Evolutionary conservation across 2,329 filamentous ascomycete species (phyloP), one percentile per base, ranked within the genome.

Genomic region (Rutstroemia sp.): DNA sequence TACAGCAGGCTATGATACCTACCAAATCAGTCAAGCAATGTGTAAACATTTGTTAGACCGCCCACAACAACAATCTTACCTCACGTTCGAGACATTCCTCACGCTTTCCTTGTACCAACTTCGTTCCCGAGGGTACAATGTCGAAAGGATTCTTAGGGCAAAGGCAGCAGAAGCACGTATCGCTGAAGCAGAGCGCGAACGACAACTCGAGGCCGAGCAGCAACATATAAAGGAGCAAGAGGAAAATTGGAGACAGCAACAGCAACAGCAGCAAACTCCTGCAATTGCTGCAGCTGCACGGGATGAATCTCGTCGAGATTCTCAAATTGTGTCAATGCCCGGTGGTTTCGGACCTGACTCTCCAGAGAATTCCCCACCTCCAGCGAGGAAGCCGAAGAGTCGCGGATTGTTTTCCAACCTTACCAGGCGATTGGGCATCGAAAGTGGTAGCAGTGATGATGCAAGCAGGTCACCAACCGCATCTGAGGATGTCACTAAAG

Each of bases 91-190:
- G 72, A 92, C 90, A 53, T 87, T 99, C 61, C 75, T 99, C 39
- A 92, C 88, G 57, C 85, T 94, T 8, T 90, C 92, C 64, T 77
- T 99, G 23, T 81, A 88, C 48, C 86, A 92, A 52, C 75, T 99
- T 42, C 86, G 90, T 65, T 84, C 85, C 59, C 90, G 94, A 61
- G 94, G 94, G 1, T 97, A 96, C 76, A 97, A 99, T 63, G 94
- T 99, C 41, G 90, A 96, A 67, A 87, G 94, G 50, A 97, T 99
- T 60, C 78, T 99, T 21, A 83, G 90, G 39, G 87, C 87, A 54
- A 95, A 95, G 73, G 90, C 88, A 19, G 88, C 89, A 2, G 91
- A 97, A 71, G 89, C 90, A 5, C 83, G 89, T 52, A 85, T 97
- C 62, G 91, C 90, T 0, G 92, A 96, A 67, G 87, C 88, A 65